Base-by-base conservation (phyloP, 2,329 filamentous ascomycete species). In the Tolypocladium paradoxum region DNA sequence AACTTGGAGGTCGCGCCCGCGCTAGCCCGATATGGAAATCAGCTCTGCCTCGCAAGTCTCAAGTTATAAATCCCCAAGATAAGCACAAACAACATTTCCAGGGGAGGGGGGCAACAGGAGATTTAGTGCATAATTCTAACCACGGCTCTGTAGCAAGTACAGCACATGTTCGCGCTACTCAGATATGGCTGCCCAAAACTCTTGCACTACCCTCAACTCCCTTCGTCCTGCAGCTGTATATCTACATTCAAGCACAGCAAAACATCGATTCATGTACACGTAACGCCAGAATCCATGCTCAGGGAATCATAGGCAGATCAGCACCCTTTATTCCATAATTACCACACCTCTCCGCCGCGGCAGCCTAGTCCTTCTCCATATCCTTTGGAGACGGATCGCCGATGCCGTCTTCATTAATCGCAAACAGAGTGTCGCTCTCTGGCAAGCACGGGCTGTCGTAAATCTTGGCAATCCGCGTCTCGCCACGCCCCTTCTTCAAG, bases 381-480 rank as follows among this genome's bases (percentile, higher is more conserved):
- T 99, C 93, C 76, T 99, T 99, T 47, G 93, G 92, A 55, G 86
- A 88, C 46, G 93, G 93, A 67, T 99, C 93, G 31, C 90, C 90
- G 64, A 99, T 99, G 45, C 93, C 93, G 67, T 96, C 90, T 70
- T 97, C 95, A 54, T 89, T 90, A 68, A 99, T 99, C 48, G 93
- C 92, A 72, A 99, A 99, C 61, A 97, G 73, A 66, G 90, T 95
- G 69, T 99, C 95, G 63, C 90, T 95, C 73, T 99, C 93, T 0
- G 93, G 93, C 58, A 99, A 74, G 70, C 93, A 99, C 2, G 93
- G 93, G 62, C 91, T 97, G 72, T 99, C 95, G 67, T 99, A 99
- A 57, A 99, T 99, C 77, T 97, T 99, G 74, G 93, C 96, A 60
- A 99, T 89, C 74, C 93, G 83, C 24, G 93, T 99, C 76, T 99